Conservation (phyloP, 805 yeast species). For the Myxozyma udenii region DNA sequence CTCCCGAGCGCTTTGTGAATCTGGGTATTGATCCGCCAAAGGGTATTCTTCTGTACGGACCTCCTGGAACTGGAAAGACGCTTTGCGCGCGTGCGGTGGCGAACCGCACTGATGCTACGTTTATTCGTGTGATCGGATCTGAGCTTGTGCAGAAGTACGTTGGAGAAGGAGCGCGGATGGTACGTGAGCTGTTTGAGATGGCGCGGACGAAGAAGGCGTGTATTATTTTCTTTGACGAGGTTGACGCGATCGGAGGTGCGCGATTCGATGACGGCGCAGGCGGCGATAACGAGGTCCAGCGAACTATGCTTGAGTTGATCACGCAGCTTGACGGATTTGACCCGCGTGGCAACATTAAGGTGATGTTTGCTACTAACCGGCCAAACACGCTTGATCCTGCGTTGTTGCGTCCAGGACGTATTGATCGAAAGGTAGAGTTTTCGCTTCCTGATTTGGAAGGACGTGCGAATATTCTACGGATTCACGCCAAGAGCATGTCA, state of each 20-base stretch:
- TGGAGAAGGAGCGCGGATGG: slow-evolving; percentile 99
- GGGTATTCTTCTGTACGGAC: slow-evolving; percentile 93
- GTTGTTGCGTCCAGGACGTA: slow-evolving; percentile 94
- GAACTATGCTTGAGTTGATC: slow-evolving; percentile 97
- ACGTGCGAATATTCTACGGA: slow-evolving; percentile 94
- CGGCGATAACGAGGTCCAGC: slow-evolving; percentile 97
- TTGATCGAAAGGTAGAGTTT: slow-evolving; percentile 97
- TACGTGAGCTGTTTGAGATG: slow-evolving; percentile 96
- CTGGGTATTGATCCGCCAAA: slow-evolving; percentile 99
- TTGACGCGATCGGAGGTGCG: slow-evolving; percentile 99
- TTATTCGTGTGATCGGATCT: slow-evolving; percentile 96
- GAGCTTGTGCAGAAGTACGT: slow-evolving; percentile 97
- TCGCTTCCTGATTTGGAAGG: slow-evolving; percentile 96
- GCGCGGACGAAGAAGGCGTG: slow-evolving; percentile 98
- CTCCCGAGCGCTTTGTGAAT: slow-evolving; percentile 95
- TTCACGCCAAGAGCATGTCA: slow-evolving; percentile 96
- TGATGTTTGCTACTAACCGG: slow-evolving; percentile 98
- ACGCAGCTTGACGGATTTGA: slow-evolving; percentile 98
- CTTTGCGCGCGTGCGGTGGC: slow-evolving; percentile 99
- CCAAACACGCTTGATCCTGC: slow-evolving; percentile 99
- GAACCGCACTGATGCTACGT: slow-evolving; percentile 97
- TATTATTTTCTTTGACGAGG: slow-evolving; percentile 95
- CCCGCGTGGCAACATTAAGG: slow-evolving; percentile 97
- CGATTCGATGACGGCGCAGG: slow-evolving; percentile 98
- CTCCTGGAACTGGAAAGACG: slow-evolving; percentile 99